These are phyloP conservation scores for Cocos nucifera DNA, from an alignment of 176 grass and related monocot species.

Conservation along the genomic window DNA sequence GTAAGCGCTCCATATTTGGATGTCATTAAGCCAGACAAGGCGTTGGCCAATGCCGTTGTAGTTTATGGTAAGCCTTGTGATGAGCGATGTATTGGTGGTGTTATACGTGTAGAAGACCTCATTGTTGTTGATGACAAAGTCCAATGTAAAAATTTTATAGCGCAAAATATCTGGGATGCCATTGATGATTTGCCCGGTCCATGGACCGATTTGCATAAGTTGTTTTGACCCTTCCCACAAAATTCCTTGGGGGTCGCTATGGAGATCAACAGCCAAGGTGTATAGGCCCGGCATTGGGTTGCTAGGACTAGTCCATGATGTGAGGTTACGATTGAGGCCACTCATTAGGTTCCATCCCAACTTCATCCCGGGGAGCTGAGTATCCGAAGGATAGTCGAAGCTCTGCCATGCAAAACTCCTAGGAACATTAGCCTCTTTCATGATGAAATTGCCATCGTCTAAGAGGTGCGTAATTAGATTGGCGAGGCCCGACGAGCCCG, in stretches of 20 bases:
- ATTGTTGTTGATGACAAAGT: neutral
- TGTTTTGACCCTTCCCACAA: neutral
- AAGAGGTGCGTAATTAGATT: too few species aligned
- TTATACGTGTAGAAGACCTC: neutral
- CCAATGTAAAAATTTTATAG: neutral
- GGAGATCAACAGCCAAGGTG: neutral
- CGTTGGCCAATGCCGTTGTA: neutral
- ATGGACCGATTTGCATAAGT: neutral
- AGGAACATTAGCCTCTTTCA: too few species aligned
- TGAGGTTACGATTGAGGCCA: neutral
- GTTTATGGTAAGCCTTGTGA: neutral
- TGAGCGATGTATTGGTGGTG: neutral
- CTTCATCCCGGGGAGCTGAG: slow-evolving; percentile 1
- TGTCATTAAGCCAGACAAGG: neutral
- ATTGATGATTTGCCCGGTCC: neutral
- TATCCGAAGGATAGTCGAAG: slow-evolving; percentile 7
- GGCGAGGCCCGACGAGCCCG: neutral
- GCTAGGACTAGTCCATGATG: neutral
- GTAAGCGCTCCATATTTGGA: neutral
- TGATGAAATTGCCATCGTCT: too few species aligned
- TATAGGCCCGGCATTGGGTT: neutral
- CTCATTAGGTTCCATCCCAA: neutral
- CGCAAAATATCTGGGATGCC: neutral
- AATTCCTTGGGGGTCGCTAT: neutral
- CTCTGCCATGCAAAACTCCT: too few species aligned